Evolutionary conservation across 192 early-diverging fungal species (phyloP), one percentile per base, ranked within the genome.

Genomic region (Paraglomus brasilianum): DNA sequence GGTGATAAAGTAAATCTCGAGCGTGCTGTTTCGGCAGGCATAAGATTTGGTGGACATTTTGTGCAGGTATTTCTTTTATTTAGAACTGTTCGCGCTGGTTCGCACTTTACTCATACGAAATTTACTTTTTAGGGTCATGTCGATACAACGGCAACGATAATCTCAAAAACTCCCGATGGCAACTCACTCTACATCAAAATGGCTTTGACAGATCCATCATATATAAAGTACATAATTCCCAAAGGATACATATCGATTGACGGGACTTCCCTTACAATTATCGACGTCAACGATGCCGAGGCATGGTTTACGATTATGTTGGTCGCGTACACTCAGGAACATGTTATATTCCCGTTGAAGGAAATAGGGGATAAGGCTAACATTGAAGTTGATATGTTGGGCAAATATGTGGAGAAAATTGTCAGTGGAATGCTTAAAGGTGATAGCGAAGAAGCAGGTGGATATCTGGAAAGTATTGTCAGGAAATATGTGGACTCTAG

Each of bases 301-400:
- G 75, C 84, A 38, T 87, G 84, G 60, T 99, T 99, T 74, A 85
- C 83, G 6, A 89, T 99, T 61, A 98, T 98, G 95, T 84, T 99
- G 79, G 93, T 99, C 72, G 90, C 95, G 8, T 88, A 99, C 75
- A 97, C 95, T 2, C 95, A 95, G 79, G 68, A 72, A 9, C 81
- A 89, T 42, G 92, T 97, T 15, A 89, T 92, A 22, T 84, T 98
- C 82, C 87, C 93, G 6, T 70, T 49, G 8, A 90, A 91, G 77
- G 72, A 82, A 39, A 72, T 86, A 11, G 94, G 93, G 2, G 85
- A 86, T 57, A 76, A 76, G 61, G 92, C 98, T 61, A 99, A 99
- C 75, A 78, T 99, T 50, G 97, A 99, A 80, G 95, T 97, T 1
- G 97, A 99, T 73, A 95, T 96, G 88, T 82, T 98, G 72, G 94